Evolutionary conservation across 495 filamentous ascomycete genomes (phyloP).

Genomic region (Penicillium pulvis): DNA sequence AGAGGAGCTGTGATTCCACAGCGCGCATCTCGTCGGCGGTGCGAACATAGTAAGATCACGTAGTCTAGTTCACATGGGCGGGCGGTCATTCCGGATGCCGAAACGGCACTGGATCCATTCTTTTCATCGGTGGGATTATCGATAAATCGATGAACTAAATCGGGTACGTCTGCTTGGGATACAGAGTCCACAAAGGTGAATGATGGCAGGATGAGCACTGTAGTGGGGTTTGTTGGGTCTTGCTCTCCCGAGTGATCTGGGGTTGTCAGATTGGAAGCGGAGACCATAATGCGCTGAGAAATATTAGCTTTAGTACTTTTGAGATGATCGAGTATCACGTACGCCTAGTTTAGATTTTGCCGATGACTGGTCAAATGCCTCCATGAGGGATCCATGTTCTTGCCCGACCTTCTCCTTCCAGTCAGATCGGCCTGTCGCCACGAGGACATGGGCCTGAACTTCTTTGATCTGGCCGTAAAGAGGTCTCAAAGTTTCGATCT

Average conservation of each 20-base stretch:
- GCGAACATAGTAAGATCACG: conserved; percentile 92
- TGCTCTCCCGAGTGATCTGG: conserved; percentile 52
- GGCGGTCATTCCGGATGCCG: conserved; percentile 39
- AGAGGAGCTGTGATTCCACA: conserved; percentile 92
- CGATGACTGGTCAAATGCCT: conserved; percentile 65
- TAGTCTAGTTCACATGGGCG: conserved; percentile 76
- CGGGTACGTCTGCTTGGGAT: conserved; percentile 63
- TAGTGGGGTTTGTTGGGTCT: conserved; percentile 55
- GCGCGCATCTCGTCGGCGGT: conserved; percentile 86
- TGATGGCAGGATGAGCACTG: conserved; percentile 80
- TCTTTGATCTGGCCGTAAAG: conserved; percentile 85
- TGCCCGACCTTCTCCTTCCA: conserved; percentile 85
- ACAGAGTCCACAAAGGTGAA: conserved; percentile 85
- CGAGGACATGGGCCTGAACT: conserved; percentile 82
- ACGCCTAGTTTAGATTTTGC: conserved; percentile 73
- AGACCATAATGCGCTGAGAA: conserved; percentile 80
- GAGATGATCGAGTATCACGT: conserved; percentile 30
- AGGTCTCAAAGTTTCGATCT: conserved; percentile 69
- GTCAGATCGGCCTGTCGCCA: conserved; percentile 90
- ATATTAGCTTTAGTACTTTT: conserved; percentile 6
- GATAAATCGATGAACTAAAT: conserved; percentile 68
- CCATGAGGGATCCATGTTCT: conserved; percentile 89
- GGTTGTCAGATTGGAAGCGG: conserved; percentile 82
- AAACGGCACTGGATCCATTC: conserved; percentile 48
- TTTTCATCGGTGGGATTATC: conserved; percentile 64